phyloP scores from a whole-genome alignment of 2,329 filamentous ascomycete species.

The Trichoderma guizhouense region DNA sequence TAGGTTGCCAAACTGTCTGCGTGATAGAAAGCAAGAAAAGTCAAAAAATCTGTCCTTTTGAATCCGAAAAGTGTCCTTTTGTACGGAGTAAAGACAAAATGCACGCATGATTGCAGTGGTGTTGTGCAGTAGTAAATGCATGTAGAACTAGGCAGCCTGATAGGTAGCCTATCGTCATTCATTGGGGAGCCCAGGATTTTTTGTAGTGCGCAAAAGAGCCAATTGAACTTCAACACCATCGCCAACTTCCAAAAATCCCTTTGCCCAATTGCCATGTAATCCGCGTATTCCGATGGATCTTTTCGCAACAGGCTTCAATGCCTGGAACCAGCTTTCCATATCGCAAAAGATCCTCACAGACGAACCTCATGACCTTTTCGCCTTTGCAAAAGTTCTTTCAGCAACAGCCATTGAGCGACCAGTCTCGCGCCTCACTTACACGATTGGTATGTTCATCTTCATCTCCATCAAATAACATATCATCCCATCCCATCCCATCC shows the following conservation, averaged over 20 bases:
- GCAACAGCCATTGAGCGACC: constrained; percentile 36
- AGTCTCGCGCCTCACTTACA: constrained; percentile 41
- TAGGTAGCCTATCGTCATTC: neutral
- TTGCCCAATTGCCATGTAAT: neutral
- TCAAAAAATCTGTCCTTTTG: neutral
- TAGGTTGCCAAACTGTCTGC: neutral
- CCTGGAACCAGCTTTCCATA: constrained; percentile 54
- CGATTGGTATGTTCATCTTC: constrained; percentile 38
- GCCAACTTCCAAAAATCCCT: neutral
- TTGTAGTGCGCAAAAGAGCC: neutral
- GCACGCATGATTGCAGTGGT: neutral
- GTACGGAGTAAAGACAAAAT: neutral
- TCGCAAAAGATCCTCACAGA: neutral
- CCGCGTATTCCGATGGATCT: constrained; percentile 41
- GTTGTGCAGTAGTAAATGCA: neutral
- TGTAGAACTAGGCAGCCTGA: neutral
- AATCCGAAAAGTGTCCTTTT: neutral
- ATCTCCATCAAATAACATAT: neutral
- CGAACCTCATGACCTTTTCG: constrained; percentile 45
- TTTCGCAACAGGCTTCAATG: constrained; percentile 56
- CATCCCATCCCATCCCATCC: neutral
- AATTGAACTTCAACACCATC: neutral
- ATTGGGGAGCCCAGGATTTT: neutral
- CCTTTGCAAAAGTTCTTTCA: constrained; percentile 43
- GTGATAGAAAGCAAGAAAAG: neutral